phyloP scores from a whole-genome alignment of 2,329 filamentous ascomycete genomes.

The Talaromyces sp. region DNA sequence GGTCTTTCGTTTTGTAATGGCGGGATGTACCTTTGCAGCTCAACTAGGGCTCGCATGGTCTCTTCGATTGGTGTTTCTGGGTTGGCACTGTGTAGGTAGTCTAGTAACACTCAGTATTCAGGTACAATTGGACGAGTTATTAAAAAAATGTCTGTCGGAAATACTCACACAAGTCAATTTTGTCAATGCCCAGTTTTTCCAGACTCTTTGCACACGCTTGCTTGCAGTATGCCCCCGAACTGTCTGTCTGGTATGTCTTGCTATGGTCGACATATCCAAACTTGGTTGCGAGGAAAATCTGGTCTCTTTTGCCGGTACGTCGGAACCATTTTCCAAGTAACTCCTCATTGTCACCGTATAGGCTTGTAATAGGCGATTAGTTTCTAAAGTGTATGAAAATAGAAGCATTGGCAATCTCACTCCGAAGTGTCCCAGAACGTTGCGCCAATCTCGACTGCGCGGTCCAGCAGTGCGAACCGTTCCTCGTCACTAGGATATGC shows the following conservation, averaged over 20 bases:
- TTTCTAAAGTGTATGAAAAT: slow-evolving; percentile 18
- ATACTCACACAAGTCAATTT: slow-evolving; percentile 39
- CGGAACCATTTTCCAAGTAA: slow-evolving; percentile 5
- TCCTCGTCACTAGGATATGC: slow-evolving; percentile 32
- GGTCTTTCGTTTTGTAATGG: neutral
- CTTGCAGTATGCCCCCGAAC: slow-evolving; percentile 22
- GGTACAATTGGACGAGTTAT: too few relatives aligned
- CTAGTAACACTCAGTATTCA: slow-evolving; percentile 25
- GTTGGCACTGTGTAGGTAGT: slow-evolving; percentile 37
- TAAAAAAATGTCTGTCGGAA: neutral
- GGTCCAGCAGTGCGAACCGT: slow-evolving; percentile 41
- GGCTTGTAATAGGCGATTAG: neutral
- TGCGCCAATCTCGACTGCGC: slow-evolving; percentile 38
- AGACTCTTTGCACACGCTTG: slow-evolving; percentile 39
- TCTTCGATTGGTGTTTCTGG: slow-evolving; percentile 30
- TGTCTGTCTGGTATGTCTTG: slow-evolving; percentile 22
- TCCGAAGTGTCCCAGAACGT: slow-evolving; percentile 41
- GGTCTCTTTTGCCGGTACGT: slow-evolving; percentile 16
- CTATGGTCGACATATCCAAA: slow-evolving; percentile 32
- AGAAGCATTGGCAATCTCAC: slow-evolving; percentile 6
- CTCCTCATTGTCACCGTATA: slow-evolving; percentile 2
- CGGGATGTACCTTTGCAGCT: slow-evolving; percentile 26
- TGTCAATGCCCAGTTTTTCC: slow-evolving; percentile 34
- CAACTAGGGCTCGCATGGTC: slow-evolving; percentile 39
- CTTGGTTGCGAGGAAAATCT: slow-evolving; percentile 52